Percentiles rank a stretch among this genome's conserved stretches.
phyloP scores from a whole-genome alignment of 352 stramenopile species.

The Phytophthora europaea region DNA sequence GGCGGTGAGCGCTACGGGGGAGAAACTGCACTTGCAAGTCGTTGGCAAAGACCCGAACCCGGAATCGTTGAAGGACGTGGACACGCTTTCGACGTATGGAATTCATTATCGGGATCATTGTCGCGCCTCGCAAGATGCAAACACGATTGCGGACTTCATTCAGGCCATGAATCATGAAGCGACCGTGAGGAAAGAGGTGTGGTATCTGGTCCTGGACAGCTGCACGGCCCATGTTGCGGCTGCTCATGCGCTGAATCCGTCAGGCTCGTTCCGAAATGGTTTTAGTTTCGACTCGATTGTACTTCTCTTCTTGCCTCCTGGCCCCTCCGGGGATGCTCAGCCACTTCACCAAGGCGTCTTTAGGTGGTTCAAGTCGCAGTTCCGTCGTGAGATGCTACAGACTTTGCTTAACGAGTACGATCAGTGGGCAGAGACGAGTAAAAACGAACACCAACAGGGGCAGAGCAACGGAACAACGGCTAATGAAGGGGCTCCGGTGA shows the following conservation, averaged over 20 bases:
- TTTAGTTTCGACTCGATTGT: conserved; percentile 78
- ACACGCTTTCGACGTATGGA: conserved; percentile 44
- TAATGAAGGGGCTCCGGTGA: conserved; percentile 13
- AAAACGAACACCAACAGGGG: conserved; percentile 12
- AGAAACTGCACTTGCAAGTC: conserved; percentile 73
- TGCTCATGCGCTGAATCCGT: conserved; percentile 65
- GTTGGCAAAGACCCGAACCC: conserved; percentile 56
- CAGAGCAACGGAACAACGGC: conserved; percentile 8
- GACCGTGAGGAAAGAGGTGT: conserved; percentile 63
- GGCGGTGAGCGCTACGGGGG: conserved; percentile 65
- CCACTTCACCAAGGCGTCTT: conserved; percentile 71
- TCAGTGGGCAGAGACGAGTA: conserved; percentile 22
- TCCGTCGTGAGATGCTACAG: conserved; percentile 67
- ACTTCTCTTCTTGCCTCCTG: conserved; percentile 69
- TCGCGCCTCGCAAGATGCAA: conserved; percentile 65
- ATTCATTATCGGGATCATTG: conserved; percentile 58
- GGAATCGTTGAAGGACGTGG: conserved; percentile 49
- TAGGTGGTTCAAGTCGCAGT: conserved; percentile 68
- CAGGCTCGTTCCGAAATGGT: conserved; percentile 63
- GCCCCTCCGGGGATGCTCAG: conserved; percentile 47
- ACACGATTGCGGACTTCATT: conserved; percentile 61
- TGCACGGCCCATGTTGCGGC: conserved; percentile 74
- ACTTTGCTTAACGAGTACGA: conserved; percentile 51
- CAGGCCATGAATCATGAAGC: conserved; percentile 72
- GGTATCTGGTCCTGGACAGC: conserved; percentile 77